phyloP scores from a whole-genome alignment of 495 filamentous ascomycete genomes.

The Hypoxylon crocopeplum region DNA sequence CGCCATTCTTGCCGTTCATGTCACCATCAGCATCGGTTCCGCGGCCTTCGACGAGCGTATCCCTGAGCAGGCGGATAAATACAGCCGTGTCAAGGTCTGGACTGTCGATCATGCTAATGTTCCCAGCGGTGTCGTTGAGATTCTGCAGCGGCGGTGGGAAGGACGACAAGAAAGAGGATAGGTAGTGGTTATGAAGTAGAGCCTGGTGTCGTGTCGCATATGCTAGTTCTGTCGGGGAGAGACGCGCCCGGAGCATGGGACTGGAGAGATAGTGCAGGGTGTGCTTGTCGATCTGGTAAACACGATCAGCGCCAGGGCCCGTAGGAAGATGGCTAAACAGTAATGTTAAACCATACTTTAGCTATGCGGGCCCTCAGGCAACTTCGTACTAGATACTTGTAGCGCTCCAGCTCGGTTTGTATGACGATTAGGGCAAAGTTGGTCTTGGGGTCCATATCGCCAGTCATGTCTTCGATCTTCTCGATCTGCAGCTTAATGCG shows the following conservation, averaged over 20 bases:
- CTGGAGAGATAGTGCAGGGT: slow-evolving; percentile 66
- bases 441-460: slow-evolving; percentile 80
- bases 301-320: slow-evolving; percentile 10
- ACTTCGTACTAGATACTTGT: slow-evolving; percentile 88
- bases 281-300: slow-evolving; percentile 70
- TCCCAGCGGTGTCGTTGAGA: slow-evolving; percentile 88
- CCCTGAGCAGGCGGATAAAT: slow-evolving; percentile 77
- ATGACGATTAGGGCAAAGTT: slow-evolving; percentile 94
- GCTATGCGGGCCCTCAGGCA: slow-evolving; percentile 83
- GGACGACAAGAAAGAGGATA: slow-evolving; percentile 75
- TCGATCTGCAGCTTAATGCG: slow-evolving; percentile 73
- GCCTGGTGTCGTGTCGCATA: slow-evolving; percentile 85
- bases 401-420: slow-evolving; percentile 94
- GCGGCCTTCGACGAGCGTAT: slow-evolving; percentile 59
- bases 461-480: slow-evolving; percentile 77
- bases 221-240: slow-evolving; percentile 74
- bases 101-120: slow-evolving; percentile 87
- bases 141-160: slow-evolving; percentile 80
- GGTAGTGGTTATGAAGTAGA: slow-evolving; percentile 81
- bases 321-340: background rate
- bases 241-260: slow-evolving; percentile 51
- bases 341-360: slow-evolving; percentile 59
- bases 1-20: slow-evolving; percentile 73
- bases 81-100: slow-evolving; percentile 84
- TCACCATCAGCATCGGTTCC: slow-evolving; percentile 65